phyloP scores from a whole-genome alignment of 2,329 filamentous ascomycete species.

The Xylariaceae sp. region DNA sequence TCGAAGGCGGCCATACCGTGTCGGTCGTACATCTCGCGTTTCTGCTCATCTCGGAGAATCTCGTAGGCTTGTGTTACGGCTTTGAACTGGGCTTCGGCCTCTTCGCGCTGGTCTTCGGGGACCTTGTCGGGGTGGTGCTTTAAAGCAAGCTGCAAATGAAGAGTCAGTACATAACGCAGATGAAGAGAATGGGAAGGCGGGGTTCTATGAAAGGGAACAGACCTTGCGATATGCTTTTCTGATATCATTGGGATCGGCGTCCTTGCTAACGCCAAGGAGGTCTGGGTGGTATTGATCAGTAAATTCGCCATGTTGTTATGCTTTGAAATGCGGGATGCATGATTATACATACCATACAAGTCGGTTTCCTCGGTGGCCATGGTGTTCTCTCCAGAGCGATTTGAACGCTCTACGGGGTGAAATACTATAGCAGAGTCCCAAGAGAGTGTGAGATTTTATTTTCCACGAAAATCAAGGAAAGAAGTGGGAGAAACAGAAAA shows the following conservation, averaged over 20 bases:
- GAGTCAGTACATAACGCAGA: slow-evolving; percentile 5
- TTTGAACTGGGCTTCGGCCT: slow-evolving; percentile 91
- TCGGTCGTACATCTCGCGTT: slow-evolving; percentile 84
- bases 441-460: too few species aligned
- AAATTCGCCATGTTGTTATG: neutral
- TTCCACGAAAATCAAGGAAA: too few species aligned
- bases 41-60: slow-evolving; percentile 93
- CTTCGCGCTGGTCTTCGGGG: slow-evolving; percentile 74
- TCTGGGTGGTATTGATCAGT: slow-evolving; percentile 46
- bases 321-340: neutral
- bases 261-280: slow-evolving; percentile 70
- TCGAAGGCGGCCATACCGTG: slow-evolving; percentile 97
- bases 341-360: slow-evolving; percentile 46
- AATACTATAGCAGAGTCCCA: too few species aligned
- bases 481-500: too few species aligned
- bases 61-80: slow-evolving; percentile 91
- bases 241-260: slow-evolving; percentile 73
- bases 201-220: slow-evolving; percentile 12
- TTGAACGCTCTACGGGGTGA: too few species aligned
- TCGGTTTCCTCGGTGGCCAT: too few species aligned
- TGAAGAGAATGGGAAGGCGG: neutral
- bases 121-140: slow-evolving; percentile 95
- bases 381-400: too few species aligned
- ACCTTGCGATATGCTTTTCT: slow-evolving; percentile 97
- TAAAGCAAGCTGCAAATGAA: slow-evolving; percentile 67